These are phyloP conservation scores for Suillus occidentalis DNA, from an alignment of 768 basidiomycete genomes.

Conservation along the genomic window DNA sequence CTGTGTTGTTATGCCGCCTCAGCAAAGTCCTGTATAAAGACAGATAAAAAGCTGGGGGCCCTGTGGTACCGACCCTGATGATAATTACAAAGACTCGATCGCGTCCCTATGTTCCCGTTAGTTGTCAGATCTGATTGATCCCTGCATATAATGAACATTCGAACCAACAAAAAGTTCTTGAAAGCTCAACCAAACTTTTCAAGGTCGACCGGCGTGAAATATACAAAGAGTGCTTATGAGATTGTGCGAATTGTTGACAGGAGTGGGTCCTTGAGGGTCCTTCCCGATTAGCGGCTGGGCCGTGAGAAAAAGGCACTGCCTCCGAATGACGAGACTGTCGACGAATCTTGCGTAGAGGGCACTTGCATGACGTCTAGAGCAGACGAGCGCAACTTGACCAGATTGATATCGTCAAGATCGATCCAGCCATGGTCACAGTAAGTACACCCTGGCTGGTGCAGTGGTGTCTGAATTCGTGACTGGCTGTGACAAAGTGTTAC, in stretches of 20 bases:
- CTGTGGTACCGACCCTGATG: neutral
- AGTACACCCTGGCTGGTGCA: neutral
- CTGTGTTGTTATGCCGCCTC: neutral
- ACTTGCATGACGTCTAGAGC: neutral
- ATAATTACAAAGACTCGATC: neutral
- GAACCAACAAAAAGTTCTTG: neutral
- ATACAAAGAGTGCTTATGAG: neutral
- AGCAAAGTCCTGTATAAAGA: neutral
- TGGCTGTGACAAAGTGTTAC: neutral
- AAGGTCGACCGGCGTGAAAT: neutral
- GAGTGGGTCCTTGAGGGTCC: slow-evolving; percentile 3
- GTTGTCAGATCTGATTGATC: neutral
- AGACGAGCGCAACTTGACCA: neutral
- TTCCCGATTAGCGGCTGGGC: neutral
- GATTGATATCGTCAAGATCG: neutral
- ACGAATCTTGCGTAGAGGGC: no score
- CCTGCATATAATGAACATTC: neutral
- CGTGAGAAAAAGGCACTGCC: neutral
- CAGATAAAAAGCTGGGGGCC: neutral
- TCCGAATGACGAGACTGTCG: neutral
- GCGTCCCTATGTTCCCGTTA: neutral
- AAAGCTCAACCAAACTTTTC: neutral
- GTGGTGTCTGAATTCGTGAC: no score
- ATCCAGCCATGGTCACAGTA: neutral
- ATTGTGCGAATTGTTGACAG: neutral